Conservation (phyloP, 2,329 filamentous ascomycete species). For the Tolypocladium pustulatum region DNA sequence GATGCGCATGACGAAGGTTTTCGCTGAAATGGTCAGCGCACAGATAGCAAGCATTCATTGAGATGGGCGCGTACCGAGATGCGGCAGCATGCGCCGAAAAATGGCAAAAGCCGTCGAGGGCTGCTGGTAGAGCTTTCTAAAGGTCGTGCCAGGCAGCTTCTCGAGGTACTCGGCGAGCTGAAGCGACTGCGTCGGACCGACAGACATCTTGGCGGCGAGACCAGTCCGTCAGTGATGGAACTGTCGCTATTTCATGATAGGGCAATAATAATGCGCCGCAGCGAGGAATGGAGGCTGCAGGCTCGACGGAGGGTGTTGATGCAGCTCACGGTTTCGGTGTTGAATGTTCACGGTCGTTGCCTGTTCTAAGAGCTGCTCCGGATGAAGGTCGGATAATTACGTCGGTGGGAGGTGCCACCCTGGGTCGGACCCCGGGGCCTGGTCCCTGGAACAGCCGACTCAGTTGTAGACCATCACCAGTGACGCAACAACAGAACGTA, state of each 20-base stretch:
- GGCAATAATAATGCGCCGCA: neutral
- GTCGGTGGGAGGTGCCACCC: neutral
- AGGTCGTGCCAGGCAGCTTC: conserved; percentile 78
- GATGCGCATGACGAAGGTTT: conserved; percentile 91
- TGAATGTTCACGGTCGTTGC: neutral
- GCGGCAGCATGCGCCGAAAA: conserved; percentile 92
- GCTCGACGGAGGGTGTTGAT: neutral
- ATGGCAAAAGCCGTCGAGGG: conserved; percentile 92
- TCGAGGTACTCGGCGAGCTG: conserved; percentile 84
- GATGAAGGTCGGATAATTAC: conserved; percentile 5
- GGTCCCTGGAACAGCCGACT: neutral
- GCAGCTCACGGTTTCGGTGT: neutral
- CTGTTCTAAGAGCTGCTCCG: neutral
- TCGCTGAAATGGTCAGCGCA: conserved; percentile 45
- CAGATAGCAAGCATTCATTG: neutral
- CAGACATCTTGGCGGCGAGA: conserved; percentile 31
- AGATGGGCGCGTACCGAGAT: conserved; percentile 52
- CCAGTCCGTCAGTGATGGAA: conserved; percentile 13
- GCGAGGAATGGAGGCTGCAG: neutral
- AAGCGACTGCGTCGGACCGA: conserved; percentile 36
- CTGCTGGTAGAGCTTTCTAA: conserved; percentile 87
- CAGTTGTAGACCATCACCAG: neutral
- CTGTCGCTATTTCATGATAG: conserved; percentile 7
- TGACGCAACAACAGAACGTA: neutral
- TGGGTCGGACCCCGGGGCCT: neutral